These are phyloP conservation scores for Russula griseocarnosa DNA, from an alignment of 768 basidiomycete genomes.

Conservation along the genomic window DNA sequence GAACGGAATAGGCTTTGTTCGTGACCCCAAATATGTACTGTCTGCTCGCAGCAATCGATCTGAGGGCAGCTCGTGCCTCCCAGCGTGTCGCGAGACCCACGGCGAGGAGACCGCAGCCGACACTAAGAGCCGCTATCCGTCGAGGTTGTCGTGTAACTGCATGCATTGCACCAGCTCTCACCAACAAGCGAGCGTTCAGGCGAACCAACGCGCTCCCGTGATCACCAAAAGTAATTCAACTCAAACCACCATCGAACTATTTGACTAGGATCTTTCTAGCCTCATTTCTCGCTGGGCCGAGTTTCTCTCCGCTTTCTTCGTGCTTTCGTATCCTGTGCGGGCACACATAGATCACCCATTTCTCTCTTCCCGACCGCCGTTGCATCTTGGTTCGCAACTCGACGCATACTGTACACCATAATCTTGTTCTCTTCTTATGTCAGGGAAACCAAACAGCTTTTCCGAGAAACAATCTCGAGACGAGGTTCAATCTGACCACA, in stretches of 20 bases:
- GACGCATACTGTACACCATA: not conserved
- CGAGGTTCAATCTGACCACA: not conserved
- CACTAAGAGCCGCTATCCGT: conserved; percentile 4
- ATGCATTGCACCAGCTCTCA: not conserved
- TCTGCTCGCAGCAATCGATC: conserved; percentile 14
- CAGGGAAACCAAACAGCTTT: not conserved
- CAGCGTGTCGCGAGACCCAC: conserved; percentile 18
- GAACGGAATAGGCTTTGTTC: conserved; percentile 2
- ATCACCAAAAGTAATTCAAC: not conserved
- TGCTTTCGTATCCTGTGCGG: conserved; percentile 24
- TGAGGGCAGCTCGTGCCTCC: conserved; percentile 6
- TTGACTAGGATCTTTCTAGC: not conserved
- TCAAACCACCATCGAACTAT: not conserved
- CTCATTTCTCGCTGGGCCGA: conserved; percentile 18
- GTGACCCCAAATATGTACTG: conserved; percentile 6
- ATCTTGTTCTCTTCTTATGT: conserved; percentile 1
- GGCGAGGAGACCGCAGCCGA: conserved; percentile 17
- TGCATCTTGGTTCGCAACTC: not conserved
- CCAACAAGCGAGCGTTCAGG: not conserved
- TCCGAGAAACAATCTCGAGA: conserved; percentile 6
- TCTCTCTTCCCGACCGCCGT: not conserved
- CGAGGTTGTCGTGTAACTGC: conserved; percentile 16
- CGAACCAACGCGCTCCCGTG: not conserved
- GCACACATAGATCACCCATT: conserved; percentile 5
- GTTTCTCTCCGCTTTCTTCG: conserved; percentile 13